Base-by-base conservation (phyloP, 805 yeast species). In the Suhomyces emberorum region DNA sequence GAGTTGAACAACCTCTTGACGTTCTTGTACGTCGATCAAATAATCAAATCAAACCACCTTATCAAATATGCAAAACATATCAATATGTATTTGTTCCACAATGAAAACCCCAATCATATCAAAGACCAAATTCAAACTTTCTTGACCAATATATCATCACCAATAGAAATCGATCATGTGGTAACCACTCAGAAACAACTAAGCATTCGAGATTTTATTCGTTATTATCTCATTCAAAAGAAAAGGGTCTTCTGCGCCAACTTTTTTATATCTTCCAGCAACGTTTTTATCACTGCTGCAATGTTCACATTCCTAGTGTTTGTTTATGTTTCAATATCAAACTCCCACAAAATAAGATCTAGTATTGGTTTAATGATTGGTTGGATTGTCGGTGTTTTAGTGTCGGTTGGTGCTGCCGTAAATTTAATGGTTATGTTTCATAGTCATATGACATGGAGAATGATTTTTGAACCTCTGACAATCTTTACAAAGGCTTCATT, bases 341-440 rank as follows among this genome's bases (percentile, higher is more conserved):
- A 66, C 34, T 51, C 51, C 28, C 65, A 61, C 37, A 59, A 57
- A 32, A 51, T 67, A 9, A 44, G 66, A 19, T 63, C 69, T 3
- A 58, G 47, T 35, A 28, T 61, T 7, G 72, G 72, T 0, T 46
- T 67, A 15, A 20, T 67, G 8, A 28, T 55, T 15, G 71, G 69
- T 3, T 67, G 72, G 72, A 26, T 57, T 4, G 47, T 51, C 4
- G 57, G 55, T 17, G 52, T 52, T 0, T 14, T 52, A 6, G 35
- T 64, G 1, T 48, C 63, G 4, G 29, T 52, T 6, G 43, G 59
- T 4, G 64, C 67, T 1, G 44, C 70, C 0, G 34, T 57, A 12
- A 56, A 49, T 22, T 19, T 63, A 5, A 37, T 57, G n/a, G 44
- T 52, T 2, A 25, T 29, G 4, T 22, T 47, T 3, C 44, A 47